These are phyloP conservation scores for Trametopsis cervina DNA, from an alignment of 768 basidiomycete species.

Conservation along the genomic window DNA sequence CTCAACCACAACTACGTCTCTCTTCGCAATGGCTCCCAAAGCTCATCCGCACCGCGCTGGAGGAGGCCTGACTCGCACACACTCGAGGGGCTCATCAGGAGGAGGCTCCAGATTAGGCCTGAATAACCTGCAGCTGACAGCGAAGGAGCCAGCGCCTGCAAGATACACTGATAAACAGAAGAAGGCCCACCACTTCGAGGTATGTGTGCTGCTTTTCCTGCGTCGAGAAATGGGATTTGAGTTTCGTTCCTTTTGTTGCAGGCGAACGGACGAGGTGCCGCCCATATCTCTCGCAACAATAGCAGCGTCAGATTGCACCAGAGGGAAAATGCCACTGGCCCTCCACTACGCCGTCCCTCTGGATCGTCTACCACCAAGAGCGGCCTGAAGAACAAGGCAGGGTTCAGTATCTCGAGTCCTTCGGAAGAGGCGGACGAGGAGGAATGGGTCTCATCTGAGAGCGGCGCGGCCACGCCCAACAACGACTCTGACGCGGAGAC, in stretches of 20 bases:
- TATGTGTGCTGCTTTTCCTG: slow-evolving; percentile 24
- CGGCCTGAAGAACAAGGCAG: slow-evolving; percentile 33
- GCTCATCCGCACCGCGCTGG: slow-evolving; percentile 36
- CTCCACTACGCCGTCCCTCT: slow-evolving; percentile 4
- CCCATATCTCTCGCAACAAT: slow-evolving; percentile 18
- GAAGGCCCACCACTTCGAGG: slow-evolving; percentile 42
- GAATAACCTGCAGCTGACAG: slow-evolving; percentile 57
- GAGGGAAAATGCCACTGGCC: slow-evolving; percentile 20
- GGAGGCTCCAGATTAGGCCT: slow-evolving; percentile 47
- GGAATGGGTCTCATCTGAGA: slow-evolving; percentile 76
- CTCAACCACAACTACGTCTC: slow-evolving; percentile 6
- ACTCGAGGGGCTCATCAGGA: slow-evolving; percentile 56
- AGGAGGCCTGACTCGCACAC: slow-evolving; percentile 45
- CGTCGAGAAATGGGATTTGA: slow-evolving; percentile 13
- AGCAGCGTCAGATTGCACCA: slow-evolving; percentile 21
- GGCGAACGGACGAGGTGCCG: slow-evolving; percentile 16
- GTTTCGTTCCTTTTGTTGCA: slow-evolving; percentile 6
- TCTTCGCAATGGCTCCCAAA: slow-evolving; percentile 41
- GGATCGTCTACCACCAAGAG: slow-evolving; percentile 7
- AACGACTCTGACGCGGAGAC: slow-evolving; percentile 36
- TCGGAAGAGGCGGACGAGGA: slow-evolving; percentile 48
- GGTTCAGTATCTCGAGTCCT: slow-evolving; percentile 52
- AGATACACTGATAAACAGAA: slow-evolving; percentile 46
- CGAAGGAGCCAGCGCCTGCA: slow-evolving; percentile 44
- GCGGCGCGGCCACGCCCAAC: slow-evolving; percentile 64